phyloP scores from a whole-genome alignment of 2,329 filamentous ascomycete species.

The Nectriaceae sp. region DNA sequence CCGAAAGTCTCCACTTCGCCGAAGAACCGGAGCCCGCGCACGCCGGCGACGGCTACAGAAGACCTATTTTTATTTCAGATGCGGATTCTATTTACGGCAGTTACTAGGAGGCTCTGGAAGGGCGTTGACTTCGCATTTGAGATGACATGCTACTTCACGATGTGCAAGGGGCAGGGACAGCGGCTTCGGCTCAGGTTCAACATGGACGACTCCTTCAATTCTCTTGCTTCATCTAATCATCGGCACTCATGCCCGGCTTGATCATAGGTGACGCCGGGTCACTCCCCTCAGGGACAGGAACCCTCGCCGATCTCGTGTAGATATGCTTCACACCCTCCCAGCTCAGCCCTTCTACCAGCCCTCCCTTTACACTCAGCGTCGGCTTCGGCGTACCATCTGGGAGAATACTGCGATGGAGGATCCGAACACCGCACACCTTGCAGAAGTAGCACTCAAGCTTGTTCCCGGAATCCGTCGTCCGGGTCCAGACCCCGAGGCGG shows the following conservation, averaged over 20 bases:
- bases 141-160: too few relatives aligned
- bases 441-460: slow-evolving; percentile 47
- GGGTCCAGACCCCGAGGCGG: slow-evolving; percentile 39
- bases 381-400: slow-evolving; percentile 38
- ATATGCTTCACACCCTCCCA: slow-evolving; percentile 46
- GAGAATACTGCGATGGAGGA: slow-evolving; percentile 46
- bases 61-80: too few relatives aligned
- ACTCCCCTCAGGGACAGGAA: slow-evolving; percentile 44
- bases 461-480: slow-evolving; percentile 41
- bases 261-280: slow-evolving; percentile 19
- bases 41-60: too few relatives aligned
- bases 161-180: too few relatives aligned
- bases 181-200: too few relatives aligned
- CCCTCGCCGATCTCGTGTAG: slow-evolving; percentile 45
- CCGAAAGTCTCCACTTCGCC: slow-evolving; percentile 6
- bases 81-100: too few relatives aligned
- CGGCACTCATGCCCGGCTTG: neutral
- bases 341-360: slow-evolving; percentile 43
- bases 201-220: too few relatives aligned
- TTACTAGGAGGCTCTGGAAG: too few relatives aligned
- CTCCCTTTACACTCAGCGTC: slow-evolving; percentile 49
- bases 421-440: slow-evolving; percentile 44
- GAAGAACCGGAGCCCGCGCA: too few relatives aligned
- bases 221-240: neutral
- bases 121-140: too few relatives aligned